Evolutionary conservation across 2,329 filamentous ascomycete genomes (phyloP).

Genomic region (Cordyceps pruinosa): DNA sequence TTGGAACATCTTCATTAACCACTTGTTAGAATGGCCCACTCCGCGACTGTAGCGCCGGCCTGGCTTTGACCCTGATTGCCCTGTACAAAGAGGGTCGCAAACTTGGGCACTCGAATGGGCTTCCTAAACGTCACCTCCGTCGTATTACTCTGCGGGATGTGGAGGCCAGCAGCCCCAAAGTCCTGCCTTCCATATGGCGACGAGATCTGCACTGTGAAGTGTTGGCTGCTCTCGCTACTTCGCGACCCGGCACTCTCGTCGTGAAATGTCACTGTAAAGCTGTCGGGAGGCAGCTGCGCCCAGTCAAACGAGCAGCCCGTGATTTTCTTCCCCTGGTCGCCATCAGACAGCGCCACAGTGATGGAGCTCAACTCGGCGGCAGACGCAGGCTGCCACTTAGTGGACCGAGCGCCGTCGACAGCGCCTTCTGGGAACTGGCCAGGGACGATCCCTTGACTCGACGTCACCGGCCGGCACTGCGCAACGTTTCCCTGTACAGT

Average conservation of each 20-base stretch:
- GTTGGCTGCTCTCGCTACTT: neutral
- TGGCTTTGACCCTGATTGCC: conserved; percentile 18
- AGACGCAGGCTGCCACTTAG: conserved; percentile 18
- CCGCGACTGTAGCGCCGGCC: conserved; percentile 17
- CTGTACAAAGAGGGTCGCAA: conserved; percentile 16
- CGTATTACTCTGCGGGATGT: conserved; percentile 16
- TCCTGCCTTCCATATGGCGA: conserved; percentile 10
- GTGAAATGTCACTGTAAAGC: conserved; percentile 19
- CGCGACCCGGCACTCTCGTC: conserved; percentile 3
- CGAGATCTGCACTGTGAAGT: conserved; percentile 13
- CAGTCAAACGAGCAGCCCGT: conserved; percentile 18
- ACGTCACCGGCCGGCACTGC: conserved; percentile 53
- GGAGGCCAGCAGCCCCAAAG: conserved; percentile 10
- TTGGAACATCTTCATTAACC: too few species aligned
- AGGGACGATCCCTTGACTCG: conserved; percentile 41
- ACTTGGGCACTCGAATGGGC: conserved; percentile 13
- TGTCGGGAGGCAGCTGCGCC: conserved; percentile 18
- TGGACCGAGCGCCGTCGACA: conserved; percentile 18
- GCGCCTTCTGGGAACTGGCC: conserved; percentile 59
- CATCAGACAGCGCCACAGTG: conserved; percentile 13
- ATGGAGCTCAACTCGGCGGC: conserved; percentile 15
- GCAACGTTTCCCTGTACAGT: conserved; percentile 54
- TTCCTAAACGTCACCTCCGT: conserved; percentile 15
- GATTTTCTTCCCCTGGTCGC: conserved; percentile 13
- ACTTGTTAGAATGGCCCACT: conserved; percentile 15